These are phyloP conservation scores for Asterochloris sp. DNA, from an alignment of 139 green algal species.

Conservation along the genomic window DNA sequence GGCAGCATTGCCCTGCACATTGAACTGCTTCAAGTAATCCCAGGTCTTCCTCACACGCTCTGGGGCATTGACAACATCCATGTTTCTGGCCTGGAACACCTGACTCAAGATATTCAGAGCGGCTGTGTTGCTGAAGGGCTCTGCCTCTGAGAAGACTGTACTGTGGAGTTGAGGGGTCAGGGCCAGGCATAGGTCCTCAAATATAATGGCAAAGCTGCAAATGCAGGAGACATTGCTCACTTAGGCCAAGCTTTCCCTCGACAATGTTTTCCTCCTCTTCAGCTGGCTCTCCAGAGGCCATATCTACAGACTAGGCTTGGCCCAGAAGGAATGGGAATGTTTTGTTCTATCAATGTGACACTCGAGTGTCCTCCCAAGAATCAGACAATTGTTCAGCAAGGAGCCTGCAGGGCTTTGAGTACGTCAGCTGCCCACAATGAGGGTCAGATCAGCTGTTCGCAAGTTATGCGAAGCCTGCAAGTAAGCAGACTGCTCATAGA, in stretches of 20 bases:
- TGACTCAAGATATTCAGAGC: conserved; percentile 3
- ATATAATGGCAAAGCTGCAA: background rate
- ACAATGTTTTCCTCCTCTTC: background rate
- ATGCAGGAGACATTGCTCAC: background rate
- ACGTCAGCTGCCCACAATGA: background rate
- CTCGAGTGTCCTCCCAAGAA: background rate
- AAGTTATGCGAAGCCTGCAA: conserved; percentile 16
- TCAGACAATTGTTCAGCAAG: background rate
- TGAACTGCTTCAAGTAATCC: conserved; percentile 6
- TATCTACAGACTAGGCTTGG: background rate
- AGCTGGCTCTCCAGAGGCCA: background rate
- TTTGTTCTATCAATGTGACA: background rate
- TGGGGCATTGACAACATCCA: background rate
- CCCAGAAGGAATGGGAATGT: background rate
- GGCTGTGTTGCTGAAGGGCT: background rate
- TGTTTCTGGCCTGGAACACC: background rate
- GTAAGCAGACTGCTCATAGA: no score
- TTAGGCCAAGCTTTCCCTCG: background rate
- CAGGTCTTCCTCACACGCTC: conserved; percentile 11
- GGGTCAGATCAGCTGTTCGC: conserved; percentile 4
- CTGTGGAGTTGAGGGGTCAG: background rate
- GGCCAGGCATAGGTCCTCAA: background rate
- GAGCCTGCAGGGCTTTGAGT: background rate
- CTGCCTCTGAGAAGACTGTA: conserved; percentile 12
- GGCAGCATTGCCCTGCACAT: conserved; percentile 5